Evolutionary conservation across 805 yeast species (phyloP).

Genomic region (Myxozyma nipponensis): DNA sequence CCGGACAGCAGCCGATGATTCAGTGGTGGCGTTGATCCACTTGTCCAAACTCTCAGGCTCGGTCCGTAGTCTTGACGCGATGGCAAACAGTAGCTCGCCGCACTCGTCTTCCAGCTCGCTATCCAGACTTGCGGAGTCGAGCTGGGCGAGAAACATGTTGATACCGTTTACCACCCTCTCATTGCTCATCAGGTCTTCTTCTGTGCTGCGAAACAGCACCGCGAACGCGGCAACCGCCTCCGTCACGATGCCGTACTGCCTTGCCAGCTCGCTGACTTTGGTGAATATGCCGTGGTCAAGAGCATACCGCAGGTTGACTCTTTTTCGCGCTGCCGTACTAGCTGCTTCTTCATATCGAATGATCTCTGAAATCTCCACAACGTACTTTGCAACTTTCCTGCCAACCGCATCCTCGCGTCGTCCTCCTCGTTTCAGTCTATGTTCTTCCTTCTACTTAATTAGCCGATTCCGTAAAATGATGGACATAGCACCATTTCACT

Average conservation of each 20-base stretch:
- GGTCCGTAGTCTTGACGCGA: constrained; percentile 23
- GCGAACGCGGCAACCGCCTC: constrained; percentile 20
- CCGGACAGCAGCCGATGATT: neutral
- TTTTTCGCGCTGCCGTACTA: constrained; percentile 1
- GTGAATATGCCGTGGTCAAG: constrained; percentile 24
- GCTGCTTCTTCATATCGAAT: constrained; percentile 13
- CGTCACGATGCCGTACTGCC: constrained; percentile 11
- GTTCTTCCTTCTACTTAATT: constrained; percentile 17
- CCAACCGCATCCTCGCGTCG: constrained; percentile 2
- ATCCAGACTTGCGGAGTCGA: constrained; percentile 10
- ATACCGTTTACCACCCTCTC: constrained; percentile 16
- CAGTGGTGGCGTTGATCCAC: constrained; percentile 15
- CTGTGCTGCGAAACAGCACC: constrained; percentile 16
- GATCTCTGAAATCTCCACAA: constrained; percentile 14
- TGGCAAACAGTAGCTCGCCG: constrained; percentile 24
- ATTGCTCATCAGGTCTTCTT: constrained; percentile 22
- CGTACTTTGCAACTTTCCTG: constrained; percentile 9
- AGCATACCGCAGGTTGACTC: constrained; percentile 19
- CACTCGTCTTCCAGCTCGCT: constrained; percentile 20
- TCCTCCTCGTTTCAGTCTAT: constrained; percentile 5
- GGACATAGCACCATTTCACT: neutral
- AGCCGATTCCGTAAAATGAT: neutral
- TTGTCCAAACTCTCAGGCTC: constrained; percentile 25
- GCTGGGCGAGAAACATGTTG: constrained; percentile 15
- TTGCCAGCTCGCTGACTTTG: constrained; percentile 15